Conservation (phyloP, 768 basidiomycete genomes). For the Agrocybe praecox region DNA sequence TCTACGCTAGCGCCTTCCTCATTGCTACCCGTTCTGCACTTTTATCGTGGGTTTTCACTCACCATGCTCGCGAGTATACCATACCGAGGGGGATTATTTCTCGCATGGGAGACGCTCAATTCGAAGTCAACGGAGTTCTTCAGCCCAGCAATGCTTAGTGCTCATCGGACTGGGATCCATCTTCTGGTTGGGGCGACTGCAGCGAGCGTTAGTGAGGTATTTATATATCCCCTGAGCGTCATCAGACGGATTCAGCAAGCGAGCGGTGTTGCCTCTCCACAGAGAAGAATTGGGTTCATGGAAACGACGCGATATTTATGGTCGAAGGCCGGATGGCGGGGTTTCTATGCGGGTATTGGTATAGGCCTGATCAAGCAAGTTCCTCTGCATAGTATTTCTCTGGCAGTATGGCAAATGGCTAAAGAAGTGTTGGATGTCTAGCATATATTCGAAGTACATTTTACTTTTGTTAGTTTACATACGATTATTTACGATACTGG, state of each 20-base stretch:
- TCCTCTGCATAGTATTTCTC: conserved; percentile 26
- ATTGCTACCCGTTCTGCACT: not conserved
- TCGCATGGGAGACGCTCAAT: conserved; percentile 28
- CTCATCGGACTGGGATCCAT: conserved; percentile 24
- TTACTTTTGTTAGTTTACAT: no score
- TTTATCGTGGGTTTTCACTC: conserved; percentile 10
- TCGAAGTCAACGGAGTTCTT: conserved; percentile 18
- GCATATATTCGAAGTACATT: not conserved
- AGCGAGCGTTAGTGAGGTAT: conserved; percentile 22
- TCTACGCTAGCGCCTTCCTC: not conserved
- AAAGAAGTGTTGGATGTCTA: conserved; percentile 9
- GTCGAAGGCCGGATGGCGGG: conserved; percentile 21
- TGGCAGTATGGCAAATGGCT: conserved; percentile 22
- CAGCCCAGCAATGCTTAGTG: conserved; percentile 14
- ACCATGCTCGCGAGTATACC: conserved; percentile 8
- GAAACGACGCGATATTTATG: conserved; percentile 22
- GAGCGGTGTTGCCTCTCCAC: conserved; percentile 16
- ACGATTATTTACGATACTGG: no score
- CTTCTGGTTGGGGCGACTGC: conserved; percentile 27
- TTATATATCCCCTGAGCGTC: conserved; percentile 26
- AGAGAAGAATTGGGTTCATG: conserved; percentile 21
- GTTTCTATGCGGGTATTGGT: conserved; percentile 28
- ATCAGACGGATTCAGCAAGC: conserved; percentile 29
- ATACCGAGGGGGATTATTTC: conserved; percentile 27
- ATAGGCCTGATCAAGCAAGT: conserved; percentile 27